These are phyloP conservation scores for Aspergillus sclerotioniger DNA, from an alignment of 495 filamentous ascomycete species.

Conservation along the genomic window DNA sequence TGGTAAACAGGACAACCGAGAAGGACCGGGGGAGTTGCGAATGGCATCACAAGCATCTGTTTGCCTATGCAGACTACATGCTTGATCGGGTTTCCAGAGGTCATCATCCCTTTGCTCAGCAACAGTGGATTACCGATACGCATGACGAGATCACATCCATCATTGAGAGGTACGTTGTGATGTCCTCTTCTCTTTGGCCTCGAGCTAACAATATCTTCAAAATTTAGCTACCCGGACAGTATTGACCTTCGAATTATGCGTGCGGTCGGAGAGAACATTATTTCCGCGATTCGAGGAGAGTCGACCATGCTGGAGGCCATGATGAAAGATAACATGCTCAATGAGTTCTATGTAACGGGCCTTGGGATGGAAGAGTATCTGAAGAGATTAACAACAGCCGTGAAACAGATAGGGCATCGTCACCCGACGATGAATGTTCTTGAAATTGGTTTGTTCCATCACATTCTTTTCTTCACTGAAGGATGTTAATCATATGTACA, in stretches of 20 bases:
- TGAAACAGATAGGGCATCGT: background rate
- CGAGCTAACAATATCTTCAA: too few species aligned
- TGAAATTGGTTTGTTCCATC: background rate
- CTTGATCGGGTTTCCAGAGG: too few species aligned
- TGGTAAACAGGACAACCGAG: background rate
- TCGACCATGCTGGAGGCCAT: slow-evolving; percentile 41
- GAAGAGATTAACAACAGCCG: background rate
- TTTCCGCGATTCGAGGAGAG: slow-evolving; percentile 37
- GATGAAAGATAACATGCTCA: slow-evolving; percentile 11
- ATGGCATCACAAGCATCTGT: too few species aligned
- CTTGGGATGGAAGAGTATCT: background rate
- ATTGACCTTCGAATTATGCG: slow-evolving; percentile 27
- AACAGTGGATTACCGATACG: too few species aligned
- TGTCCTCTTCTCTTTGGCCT: too few species aligned
- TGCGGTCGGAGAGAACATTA: slow-evolving; percentile 36
- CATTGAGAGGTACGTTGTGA: background rate
- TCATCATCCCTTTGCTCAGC: too few species aligned
- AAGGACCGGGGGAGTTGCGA: too few species aligned
- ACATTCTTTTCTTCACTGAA: too few species aligned
- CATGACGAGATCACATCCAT: too few species aligned
- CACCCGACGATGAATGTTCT: background rate
- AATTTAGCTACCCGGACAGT: background rate
- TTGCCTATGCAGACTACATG: too few species aligned
- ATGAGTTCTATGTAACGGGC: background rate
- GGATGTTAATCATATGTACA: background rate